These are phyloP conservation scores for Boletus vermiculosoides DNA, from an alignment of 768 basidiomycete genomes.

Conservation along the genomic window DNA sequence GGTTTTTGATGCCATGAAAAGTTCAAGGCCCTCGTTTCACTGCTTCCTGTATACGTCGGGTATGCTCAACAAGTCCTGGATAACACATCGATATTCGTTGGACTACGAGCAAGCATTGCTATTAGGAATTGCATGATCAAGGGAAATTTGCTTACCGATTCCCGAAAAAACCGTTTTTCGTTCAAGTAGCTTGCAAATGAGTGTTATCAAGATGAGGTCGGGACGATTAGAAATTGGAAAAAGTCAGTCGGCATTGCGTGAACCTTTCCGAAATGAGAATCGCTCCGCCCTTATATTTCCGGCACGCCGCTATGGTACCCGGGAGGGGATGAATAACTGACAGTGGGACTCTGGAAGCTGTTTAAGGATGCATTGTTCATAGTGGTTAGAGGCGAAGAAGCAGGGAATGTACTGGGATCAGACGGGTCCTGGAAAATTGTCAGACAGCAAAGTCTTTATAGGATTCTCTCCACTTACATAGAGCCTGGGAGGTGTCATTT, in stretches of 20 bases:
- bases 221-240: not conserved
- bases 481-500: slow-evolving; percentile 26
- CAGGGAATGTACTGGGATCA: slow-evolving; percentile 39
- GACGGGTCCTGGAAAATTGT: slow-evolving; percentile 32
- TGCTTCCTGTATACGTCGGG: slow-evolving; percentile 46
- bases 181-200: slow-evolving; percentile 52
- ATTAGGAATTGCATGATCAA: not conserved
- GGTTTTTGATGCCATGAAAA: slow-evolving; percentile 18
- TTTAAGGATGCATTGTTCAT: slow-evolving; percentile 3
- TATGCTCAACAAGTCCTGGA: slow-evolving; percentile 56
- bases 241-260: not conserved
- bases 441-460: not conserved
- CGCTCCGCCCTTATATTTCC: not conserved
- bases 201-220: too few relatives aligned
- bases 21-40: slow-evolving; percentile 29
- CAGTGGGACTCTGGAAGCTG: slow-evolving; percentile 2
- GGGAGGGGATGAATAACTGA: not conserved
- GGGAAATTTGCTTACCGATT: slow-evolving; percentile 40
- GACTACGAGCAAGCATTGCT: slow-evolving; percentile 37
- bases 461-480: slow-evolving; percentile 27
- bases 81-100: slow-evolving; percentile 65
- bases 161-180: slow-evolving; percentile 49
- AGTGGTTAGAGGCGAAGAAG: slow-evolving; percentile 22
- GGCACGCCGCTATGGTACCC: not conserved
- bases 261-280: not conserved